Base-by-base conservation (phyloP, 768 basidiomycete genomes). In the Hebeloma cylindrosporum region DNA sequence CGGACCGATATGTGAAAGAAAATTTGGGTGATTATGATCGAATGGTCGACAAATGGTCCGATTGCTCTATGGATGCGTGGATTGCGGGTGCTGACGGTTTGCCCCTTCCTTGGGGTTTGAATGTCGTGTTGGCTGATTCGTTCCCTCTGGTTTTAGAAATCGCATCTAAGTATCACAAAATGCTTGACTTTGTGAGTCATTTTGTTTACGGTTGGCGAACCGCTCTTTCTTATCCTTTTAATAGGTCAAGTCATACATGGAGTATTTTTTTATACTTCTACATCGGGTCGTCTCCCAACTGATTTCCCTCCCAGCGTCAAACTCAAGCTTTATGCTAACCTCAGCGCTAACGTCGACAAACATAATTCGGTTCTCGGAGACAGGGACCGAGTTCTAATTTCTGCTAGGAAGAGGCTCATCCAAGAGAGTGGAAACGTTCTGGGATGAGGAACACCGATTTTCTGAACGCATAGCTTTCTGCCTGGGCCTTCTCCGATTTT, bases 11-110 rank as follows among this genome's bases (percentile, higher is more conserved):
- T 48, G 54, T 74, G 14, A 71, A 66, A 16, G 60, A 64, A 7
- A 61, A 73, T 46, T 53, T 65, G 23, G 72, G 74, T 0, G 59
- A 60, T 20, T 81, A 82, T 47, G 74, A 76, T 27, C 61, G 61
- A 8, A 56, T 68, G 20, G 58, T 66, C 21, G 65, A 66, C 46
- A 73, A 67, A 48, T 83, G 80, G 79, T 66, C 66, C 10, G 65
- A 70, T 5, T 78, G 77, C 44, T 66, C 69, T 0, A 60, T 71
- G 44, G 73, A 75, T 10, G 79, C 82, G 39, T 82, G 82, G 82
- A 56, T 66, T 4, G 65, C 72, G 18, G 82, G 80, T 4, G 75
- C 73, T 1, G 69, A 78, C 36, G 77, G 80, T 80, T 27, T 36
- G 57, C 40, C 14, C 26, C n/a, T 25, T 13, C 14, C 30, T 40